These are phyloP conservation scores for Gracilariopsis chorda DNA, from an alignment of 23 red algal species.

Conservation along the genomic window DNA sequence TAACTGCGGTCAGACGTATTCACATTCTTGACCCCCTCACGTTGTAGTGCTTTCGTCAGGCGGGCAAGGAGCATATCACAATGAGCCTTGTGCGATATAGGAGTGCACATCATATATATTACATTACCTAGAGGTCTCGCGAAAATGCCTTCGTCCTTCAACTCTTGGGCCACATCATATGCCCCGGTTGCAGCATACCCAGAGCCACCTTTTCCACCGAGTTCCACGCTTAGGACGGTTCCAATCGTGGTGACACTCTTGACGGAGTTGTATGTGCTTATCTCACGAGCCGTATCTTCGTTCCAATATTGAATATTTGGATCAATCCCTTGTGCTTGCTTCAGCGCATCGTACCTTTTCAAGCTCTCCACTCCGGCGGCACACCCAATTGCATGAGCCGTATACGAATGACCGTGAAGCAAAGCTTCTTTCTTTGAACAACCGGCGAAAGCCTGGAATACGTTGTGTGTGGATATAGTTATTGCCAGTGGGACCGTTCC, in stretches of 20 bases:
- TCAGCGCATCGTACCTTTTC: constrained; percentile 21
- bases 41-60: background rate
- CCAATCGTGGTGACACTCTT: constrained; percentile 58
- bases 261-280: constrained; percentile 56
- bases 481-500: constrained; percentile 81
- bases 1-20: too few species aligned
- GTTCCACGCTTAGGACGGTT: constrained; percentile 80
- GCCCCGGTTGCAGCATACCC: constrained; percentile 77
- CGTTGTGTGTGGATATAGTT: constrained; percentile 75
- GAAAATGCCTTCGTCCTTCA: constrained; percentile 59
- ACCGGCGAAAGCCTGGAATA: constrained; percentile 83
- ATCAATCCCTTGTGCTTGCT: background rate
- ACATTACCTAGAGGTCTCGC: constrained; percentile 81
- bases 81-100: constrained; percentile 12
- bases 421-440: constrained; percentile 69
- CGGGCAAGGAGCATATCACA: background rate
- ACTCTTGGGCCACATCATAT: background rate
- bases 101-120: constrained; percentile 79
- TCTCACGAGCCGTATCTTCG: constrained; percentile 33
- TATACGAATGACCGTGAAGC: constrained; percentile 99
- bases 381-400: constrained; percentile 91
- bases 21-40: too few species aligned
- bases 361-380: constrained; percentile 75
- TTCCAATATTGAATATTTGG: constrained; percentile 59
- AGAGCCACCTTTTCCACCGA: constrained; percentile 4